Base-by-base conservation (phyloP, 2,329 filamentous ascomycete genomes). In the Microdochium trichocladiopsis region DNA sequence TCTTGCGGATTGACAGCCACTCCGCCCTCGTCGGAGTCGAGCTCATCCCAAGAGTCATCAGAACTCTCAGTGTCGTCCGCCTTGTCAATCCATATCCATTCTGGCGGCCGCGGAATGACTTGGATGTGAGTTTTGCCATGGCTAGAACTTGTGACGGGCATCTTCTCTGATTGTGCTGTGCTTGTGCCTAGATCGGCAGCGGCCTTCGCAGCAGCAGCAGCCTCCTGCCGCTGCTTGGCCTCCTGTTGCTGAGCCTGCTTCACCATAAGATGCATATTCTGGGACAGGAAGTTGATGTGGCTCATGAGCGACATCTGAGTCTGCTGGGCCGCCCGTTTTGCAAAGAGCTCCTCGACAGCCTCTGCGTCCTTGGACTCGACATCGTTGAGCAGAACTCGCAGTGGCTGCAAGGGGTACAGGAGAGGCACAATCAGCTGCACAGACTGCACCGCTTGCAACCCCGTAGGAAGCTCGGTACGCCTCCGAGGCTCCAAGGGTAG, bases 51-150 rank as follows among this genome's bases (percentile, higher is more conserved):
- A 12, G 70, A 69, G 12, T 72, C 66, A 11, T 69, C 72, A 3
- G 71, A 69, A 2, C 63, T 66, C 11, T 66, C 69, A 3, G 72
- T 72, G 4, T 75, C 73, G n/a, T 72, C 69, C 16, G 70, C 70
- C 12, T 75, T 74, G 21, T 72, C 72, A 2, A 72, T 66, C 14
- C 72, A 63, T 25, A 68, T 68, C 90, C 90, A 95, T 66, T 95
- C 90, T 0, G 87, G 87, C 10, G 90, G 90, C 8, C 88, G 77
- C 11, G 87, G 80, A 51, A 94, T 89, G 53, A 87, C 71, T 54
- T 86, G 79, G 49, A 94, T 71, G 61, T 93, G 88, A 31, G 77
- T 76, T 52, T 77, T 80, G 25, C 81, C 83, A 47, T 73, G 70
- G 9, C 64, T 63, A 16, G 61, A 43, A 0, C 54, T 55, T 12